phyloP scores from a whole-genome alignment of 495 filamentous ascomycete genomes.

The Penicillium longicatenatum region DNA sequence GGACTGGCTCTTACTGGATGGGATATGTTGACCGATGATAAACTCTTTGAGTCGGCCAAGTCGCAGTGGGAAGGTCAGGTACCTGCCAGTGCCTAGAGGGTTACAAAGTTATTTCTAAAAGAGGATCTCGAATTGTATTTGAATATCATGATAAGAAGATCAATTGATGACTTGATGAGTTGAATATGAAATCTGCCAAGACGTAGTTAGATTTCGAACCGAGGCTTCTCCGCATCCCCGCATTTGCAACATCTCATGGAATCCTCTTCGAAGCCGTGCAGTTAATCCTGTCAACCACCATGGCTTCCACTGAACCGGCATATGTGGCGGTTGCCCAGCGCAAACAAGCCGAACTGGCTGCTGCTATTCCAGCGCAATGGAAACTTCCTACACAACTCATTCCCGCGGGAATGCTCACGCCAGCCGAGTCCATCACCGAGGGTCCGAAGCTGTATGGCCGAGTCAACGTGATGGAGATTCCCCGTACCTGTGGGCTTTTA shows the following conservation, averaged over 20 bases:
- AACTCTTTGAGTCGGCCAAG: constrained; percentile 40
- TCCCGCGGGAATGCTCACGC: constrained; percentile 42
- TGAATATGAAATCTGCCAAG: too few relatives aligned
- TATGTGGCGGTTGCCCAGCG: constrained; percentile 40
- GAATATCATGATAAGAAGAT: too few relatives aligned
- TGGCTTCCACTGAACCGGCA: constrained; percentile 21
- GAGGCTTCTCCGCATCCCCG: constrained; percentile 25
- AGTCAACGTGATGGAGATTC: constrained; percentile 47
- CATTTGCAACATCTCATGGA: neutral
- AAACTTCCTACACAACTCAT: constrained; percentile 35
- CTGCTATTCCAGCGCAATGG: constrained; percentile 53
- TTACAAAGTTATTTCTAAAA: too few relatives aligned
- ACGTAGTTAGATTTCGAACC: constrained; percentile 6
- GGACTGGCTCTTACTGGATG: constrained; percentile 55
- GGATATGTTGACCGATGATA: constrained; percentile 51
- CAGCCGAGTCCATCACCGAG: constrained; percentile 43
- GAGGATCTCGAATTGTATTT: too few relatives aligned
- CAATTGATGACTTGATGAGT: too few relatives aligned
- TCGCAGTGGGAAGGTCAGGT: constrained; percentile 25
- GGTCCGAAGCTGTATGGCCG: constrained; percentile 33
- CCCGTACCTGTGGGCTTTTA: constrained; percentile 53
- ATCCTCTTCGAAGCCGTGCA: neutral
- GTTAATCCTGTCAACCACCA: constrained; percentile 5
- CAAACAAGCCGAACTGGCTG: constrained; percentile 48
- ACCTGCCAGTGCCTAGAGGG: neutral